Percentiles rank a stretch among this genome's conserved stretches.
Conservation (phyloP, 495 filamentous ascomycete genomes). For the Penicillium paradoxum region DNA sequence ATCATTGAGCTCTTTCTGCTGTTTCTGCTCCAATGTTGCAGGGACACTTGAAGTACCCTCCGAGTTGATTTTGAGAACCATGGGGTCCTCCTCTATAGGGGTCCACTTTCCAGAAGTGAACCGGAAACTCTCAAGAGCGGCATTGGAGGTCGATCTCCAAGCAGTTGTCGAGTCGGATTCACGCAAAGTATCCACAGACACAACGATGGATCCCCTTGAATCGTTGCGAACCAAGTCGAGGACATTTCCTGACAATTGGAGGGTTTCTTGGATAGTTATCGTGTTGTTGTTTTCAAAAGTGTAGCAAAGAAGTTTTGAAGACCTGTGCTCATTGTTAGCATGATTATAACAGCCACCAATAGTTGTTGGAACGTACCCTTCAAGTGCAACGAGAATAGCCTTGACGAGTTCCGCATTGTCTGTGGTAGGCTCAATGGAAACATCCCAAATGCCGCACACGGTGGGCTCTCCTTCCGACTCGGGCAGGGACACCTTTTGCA, state of each 20-base stretch:
- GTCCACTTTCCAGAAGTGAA: slow-evolving; percentile 20
- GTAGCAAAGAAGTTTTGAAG: slow-evolving; percentile 58
- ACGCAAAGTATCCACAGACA: slow-evolving; percentile 52
- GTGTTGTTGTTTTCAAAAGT: slow-evolving; percentile 34
- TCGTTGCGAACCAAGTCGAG: slow-evolving; percentile 48
- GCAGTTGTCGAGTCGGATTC: slow-evolving; percentile 36
- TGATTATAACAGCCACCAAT: not conserved
- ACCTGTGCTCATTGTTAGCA: slow-evolving; percentile 34
- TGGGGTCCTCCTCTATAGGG: slow-evolving; percentile 18
- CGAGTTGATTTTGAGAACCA: slow-evolving; percentile 26
- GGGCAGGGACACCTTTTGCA: slow-evolving; percentile 44
- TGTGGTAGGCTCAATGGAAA: slow-evolving; percentile 14
- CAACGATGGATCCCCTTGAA: slow-evolving; percentile 39
- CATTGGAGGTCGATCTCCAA: slow-evolving; percentile 25
- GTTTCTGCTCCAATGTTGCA: slow-evolving; percentile 29
- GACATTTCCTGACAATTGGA: slow-evolving; percentile 54
- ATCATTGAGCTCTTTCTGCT: slow-evolving; percentile 34
- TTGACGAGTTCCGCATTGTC: slow-evolving; percentile 12
- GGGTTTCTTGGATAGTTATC: slow-evolving; percentile 42
- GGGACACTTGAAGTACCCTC: slow-evolving; percentile 32
- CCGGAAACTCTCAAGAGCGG: slow-evolving; percentile 28
- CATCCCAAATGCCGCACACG: slow-evolving; percentile 38
- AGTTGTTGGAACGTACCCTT: slow-evolving; percentile 51
- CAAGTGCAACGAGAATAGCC: slow-evolving; percentile 57
- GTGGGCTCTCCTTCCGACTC: slow-evolving; percentile 21